A percentile compares a stretch with the other conserved stretches of the same genome.
phyloP scores from a whole-genome alignment of 805 yeast species.

The Tetrapisispora namnaoensis region DNA sequence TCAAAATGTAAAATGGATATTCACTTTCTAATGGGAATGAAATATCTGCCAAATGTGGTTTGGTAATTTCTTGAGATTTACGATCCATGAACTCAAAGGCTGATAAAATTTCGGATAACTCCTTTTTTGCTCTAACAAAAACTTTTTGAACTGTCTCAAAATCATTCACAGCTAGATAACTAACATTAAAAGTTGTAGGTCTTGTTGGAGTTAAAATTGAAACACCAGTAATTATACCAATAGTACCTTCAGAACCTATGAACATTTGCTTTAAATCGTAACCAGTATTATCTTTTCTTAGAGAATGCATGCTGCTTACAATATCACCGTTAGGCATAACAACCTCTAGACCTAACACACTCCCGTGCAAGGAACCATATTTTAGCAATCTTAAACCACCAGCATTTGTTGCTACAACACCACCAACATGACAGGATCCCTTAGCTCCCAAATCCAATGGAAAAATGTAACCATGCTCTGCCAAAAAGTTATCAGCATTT shows the following conservation, averaged over 20 bases:
- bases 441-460: slow-evolving; percentile 94
- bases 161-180: slow-evolving; percentile 71
- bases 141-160: slow-evolving; percentile 79
- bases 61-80: slow-evolving; percentile 55
- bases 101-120: slow-evolving; percentile 74
- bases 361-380: slow-evolving; percentile 88
- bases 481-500: slow-evolving; percentile 65
- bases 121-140: slow-evolving; percentile 67
- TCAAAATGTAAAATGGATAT: slow-evolving; percentile 81
- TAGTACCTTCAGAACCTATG: slow-evolving; percentile 89
- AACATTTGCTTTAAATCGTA: slow-evolving; percentile 86
- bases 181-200: slow-evolving; percentile 78
- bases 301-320: slow-evolving; percentile 66
- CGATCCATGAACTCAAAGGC: slow-evolving; percentile 93
- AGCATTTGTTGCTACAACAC: slow-evolving; percentile 90
- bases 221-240: slow-evolving; percentile 85
- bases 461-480: slow-evolving; percentile 79
- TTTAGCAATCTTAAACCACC: slow-evolving; percentile 85
- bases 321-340: slow-evolving; percentile 88
- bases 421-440: slow-evolving; percentile 95
- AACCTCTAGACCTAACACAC: slow-evolving; percentile 83
- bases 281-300: slow-evolving; percentile 93
- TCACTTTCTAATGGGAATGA: slow-evolving; percentile 56
- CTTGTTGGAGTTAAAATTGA: slow-evolving; percentile 84
- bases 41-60: slow-evolving; percentile 44